Evolutionary conservation across 306 rosid genomes (phyloP).

Genomic region (Rosa chinensis): DNA sequence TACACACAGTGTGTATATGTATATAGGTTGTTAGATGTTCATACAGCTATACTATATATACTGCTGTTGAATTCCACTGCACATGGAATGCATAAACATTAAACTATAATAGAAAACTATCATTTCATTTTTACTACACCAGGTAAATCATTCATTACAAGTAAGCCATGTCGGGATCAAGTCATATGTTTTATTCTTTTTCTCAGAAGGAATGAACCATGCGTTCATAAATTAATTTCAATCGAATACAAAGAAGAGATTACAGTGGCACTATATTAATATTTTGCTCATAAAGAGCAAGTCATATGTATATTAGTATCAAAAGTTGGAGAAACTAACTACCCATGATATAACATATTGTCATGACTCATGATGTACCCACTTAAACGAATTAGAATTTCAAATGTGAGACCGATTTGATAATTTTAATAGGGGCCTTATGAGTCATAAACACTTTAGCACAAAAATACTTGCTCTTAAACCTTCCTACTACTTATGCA

Average conservation of each 20-base stretch:
- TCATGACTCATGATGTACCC: no score
- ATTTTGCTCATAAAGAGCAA: no score
- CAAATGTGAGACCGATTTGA: no score
- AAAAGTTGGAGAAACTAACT: no score
- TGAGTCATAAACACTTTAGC: no score
- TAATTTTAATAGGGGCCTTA: no score
- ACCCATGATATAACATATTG: no score
- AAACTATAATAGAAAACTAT: neutral
- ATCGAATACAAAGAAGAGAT: neutral
- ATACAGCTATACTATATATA: neutral
- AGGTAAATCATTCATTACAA: neutral
- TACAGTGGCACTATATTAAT: no score
- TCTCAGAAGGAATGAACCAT: neutral
- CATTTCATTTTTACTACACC: neutral
- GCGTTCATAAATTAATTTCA: neutral
- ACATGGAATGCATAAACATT: neutral
- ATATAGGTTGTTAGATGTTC: neutral
- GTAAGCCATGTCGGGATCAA: neutral
- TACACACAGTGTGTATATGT: neutral
- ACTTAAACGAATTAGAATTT: no score
- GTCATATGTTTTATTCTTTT: neutral
- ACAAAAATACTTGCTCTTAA: no score
- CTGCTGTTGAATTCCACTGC: neutral
- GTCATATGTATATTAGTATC: no score
- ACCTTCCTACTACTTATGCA: no score